Conservation (phyloP, 2,329 filamentous ascomycete species). For the Geosmithia flava region DNA sequence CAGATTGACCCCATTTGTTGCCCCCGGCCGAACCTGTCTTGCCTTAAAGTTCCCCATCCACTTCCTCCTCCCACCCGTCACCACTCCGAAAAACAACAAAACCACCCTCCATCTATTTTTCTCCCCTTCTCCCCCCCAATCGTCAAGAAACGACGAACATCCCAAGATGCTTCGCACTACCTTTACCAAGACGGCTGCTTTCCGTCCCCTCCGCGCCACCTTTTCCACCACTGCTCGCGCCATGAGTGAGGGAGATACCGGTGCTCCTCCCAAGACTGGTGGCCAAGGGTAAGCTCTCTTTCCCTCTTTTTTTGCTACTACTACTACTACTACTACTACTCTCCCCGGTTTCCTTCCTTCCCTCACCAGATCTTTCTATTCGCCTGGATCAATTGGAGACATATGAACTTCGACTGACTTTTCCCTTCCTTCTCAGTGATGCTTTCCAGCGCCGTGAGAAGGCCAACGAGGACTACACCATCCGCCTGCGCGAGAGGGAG, state of each 20-base stretch:
- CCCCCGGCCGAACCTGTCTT: not conserved
- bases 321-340: no score
- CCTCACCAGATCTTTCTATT: not conserved
- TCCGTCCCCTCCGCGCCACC: constrained; percentile 41
- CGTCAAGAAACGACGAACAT: constrained; percentile 5
- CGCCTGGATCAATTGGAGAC: not conserved
- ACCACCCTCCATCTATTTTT: not conserved
- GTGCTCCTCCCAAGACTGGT: constrained; percentile 41
- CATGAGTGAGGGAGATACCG: constrained; percentile 62
- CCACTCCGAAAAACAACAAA: not conserved
- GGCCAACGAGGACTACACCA: constrained; percentile 73
- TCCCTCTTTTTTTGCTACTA: not conserved
- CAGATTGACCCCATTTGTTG: not conserved
- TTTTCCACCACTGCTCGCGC: constrained; percentile 51
- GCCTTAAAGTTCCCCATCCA: not conserved
- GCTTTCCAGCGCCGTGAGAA: constrained; percentile 87
- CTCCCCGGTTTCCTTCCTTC: not conserved
- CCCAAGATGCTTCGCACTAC: constrained; percentile 55
- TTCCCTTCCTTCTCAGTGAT: constrained; percentile 46
- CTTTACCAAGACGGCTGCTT: constrained; percentile 39
- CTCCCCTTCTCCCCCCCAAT: not conserved
- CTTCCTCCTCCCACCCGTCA: not conserved
- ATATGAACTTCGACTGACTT: not conserved
- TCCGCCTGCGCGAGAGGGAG: constrained; percentile 78
- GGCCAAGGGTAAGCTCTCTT: constrained; percentile 35